Evolutionary conservation across 352 stramenopile species (phyloP).

Genomic region (Globisporangium mamillatum): DNA sequence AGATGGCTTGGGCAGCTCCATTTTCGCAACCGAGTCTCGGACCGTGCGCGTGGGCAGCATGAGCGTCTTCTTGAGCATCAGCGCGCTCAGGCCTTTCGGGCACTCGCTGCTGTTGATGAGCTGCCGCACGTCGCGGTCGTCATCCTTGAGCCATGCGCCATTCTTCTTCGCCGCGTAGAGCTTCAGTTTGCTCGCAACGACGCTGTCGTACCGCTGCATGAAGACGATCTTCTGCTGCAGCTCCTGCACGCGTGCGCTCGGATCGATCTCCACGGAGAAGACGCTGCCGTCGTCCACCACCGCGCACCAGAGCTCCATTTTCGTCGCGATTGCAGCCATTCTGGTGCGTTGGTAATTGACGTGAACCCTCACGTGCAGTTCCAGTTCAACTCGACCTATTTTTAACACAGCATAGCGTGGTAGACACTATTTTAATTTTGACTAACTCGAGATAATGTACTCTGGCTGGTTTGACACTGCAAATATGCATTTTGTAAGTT

Average conservation of each 20-base stretch:
- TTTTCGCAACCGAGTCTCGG: neutral
- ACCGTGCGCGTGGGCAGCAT: slow-evolving; percentile 6
- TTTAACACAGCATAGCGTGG: neutral
- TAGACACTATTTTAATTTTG: neutral
- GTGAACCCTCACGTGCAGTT: neutral
- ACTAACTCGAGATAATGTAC: too few species aligned
- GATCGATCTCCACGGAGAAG: neutral
- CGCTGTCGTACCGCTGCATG: neutral
- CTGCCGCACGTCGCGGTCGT: slow-evolving; percentile 8
- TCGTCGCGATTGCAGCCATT: neutral
- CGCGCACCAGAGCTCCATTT: slow-evolving; percentile 7
- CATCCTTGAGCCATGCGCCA: slow-evolving; percentile 12
- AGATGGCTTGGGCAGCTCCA: slow-evolving; percentile 1
- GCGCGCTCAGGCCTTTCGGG: neutral
- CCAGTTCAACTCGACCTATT: neutral
- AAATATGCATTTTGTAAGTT: too few species aligned
- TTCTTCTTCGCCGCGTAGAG: slow-evolving; percentile 3
- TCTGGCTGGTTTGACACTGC: too few species aligned
- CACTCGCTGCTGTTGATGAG: slow-evolving; percentile 5
- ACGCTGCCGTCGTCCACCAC: slow-evolving; percentile 8
- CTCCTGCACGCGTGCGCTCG: neutral
- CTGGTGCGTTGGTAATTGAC: neutral
- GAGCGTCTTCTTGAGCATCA: neutral
- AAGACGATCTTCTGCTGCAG: slow-evolving; percentile 7
- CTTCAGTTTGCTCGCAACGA: slow-evolving; percentile 12